Evolutionary conservation across 805 yeast genomes (phyloP).

Genomic region (Wickerhamiella musiphila): DNA sequence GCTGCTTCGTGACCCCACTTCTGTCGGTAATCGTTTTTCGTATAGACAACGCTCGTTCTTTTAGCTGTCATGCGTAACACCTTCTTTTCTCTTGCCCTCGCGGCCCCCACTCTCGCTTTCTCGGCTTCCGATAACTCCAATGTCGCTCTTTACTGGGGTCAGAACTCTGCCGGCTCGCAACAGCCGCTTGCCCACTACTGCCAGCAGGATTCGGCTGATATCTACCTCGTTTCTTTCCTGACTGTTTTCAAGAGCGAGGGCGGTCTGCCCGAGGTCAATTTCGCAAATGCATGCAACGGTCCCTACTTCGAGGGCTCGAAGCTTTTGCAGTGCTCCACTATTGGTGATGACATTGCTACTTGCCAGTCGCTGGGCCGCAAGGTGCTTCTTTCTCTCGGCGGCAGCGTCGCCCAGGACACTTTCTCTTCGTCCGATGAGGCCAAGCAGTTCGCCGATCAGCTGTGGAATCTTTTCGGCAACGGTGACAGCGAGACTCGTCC

Average conservation of each 20-base stretch:
- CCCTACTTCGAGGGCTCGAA: conserved; percentile 23
- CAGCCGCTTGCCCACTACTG: conserved; percentile 40
- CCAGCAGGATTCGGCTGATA: conserved; percentile 46
- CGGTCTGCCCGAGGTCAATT: conserved; percentile 27
- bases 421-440: conserved; percentile 36
- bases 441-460: conserved; percentile 33
- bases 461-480: conserved; percentile 40
- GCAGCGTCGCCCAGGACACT: conserved; percentile 42
- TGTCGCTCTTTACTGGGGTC: conserved; percentile 83
- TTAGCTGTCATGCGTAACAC: too few relatives aligned
- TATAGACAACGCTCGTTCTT: too few relatives aligned
- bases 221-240: conserved; percentile 47
- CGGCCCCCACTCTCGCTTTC: not conserved
- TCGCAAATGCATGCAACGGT: conserved; percentile 36
- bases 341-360: conserved; percentile 45
- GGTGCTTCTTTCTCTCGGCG: conserved; percentile 63
- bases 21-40: too few relatives aligned
- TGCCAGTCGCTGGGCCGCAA: conserved; percentile 72
- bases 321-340: conserved; percentile 29
- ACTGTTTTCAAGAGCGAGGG: conserved; percentile 37
- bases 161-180: conserved; percentile 51
- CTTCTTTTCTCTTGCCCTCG: too few relatives aligned
- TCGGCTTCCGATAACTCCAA: conserved; percentile 20
- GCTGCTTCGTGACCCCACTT: too few relatives aligned
- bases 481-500: conserved; percentile 28